A percentile compares a stretch with the other conserved stretches of the same genome.
Conservation (phyloP, 345 rosid genomes). For the Populus pruinosa region DNA sequence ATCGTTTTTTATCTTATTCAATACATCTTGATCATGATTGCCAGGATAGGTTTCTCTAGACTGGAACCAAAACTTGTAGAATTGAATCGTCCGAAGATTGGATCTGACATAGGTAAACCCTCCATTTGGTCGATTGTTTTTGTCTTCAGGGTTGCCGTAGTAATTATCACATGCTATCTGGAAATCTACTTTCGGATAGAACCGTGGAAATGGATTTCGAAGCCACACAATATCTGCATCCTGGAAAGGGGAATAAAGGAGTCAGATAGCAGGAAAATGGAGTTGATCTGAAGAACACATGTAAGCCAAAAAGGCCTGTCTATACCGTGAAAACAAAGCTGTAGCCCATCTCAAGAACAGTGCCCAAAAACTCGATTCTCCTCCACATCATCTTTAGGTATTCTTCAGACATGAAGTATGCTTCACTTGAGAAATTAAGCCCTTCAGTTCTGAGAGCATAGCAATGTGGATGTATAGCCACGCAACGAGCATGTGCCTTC, state of each 20-base stretch:
- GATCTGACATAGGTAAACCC: slow-evolving; percentile 68
- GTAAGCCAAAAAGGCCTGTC: background rate
- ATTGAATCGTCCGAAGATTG: slow-evolving; percentile 43
- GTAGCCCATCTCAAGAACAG: slow-evolving; percentile 53
- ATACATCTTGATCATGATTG: slow-evolving; percentile 73
- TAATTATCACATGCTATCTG: slow-evolving; percentile 79
- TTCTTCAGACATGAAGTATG: slow-evolving; percentile 45
- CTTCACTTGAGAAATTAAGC: slow-evolving; percentile 40
- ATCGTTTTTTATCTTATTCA: slow-evolving; percentile 54
- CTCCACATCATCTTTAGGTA: slow-evolving; percentile 77
- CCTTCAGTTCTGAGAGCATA: slow-evolving; percentile 33
- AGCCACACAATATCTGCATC: slow-evolving; percentile 88
- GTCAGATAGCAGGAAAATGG: background rate
- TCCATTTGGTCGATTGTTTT: slow-evolving; percentile 54
- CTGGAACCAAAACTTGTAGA: slow-evolving; percentile 69
- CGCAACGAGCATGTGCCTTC: slow-evolving; percentile 50
- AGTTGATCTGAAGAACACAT: background rate
- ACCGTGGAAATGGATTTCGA: slow-evolving; percentile 62
- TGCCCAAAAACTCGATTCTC: slow-evolving; percentile 44
- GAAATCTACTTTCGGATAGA: slow-evolving; percentile 55
- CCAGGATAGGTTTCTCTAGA: slow-evolving; percentile 47
- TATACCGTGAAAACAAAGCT: slow-evolving; percentile 63
- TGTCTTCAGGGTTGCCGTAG: slow-evolving; percentile 36
- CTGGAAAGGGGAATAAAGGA: slow-evolving; percentile 17
- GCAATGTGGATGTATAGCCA: slow-evolving; percentile 43